These are phyloP conservation scores for Paraconiothyrium brasiliense DNA, from an alignment of 2,329 filamentous ascomycete genomes.

Conservation along the genomic window DNA sequence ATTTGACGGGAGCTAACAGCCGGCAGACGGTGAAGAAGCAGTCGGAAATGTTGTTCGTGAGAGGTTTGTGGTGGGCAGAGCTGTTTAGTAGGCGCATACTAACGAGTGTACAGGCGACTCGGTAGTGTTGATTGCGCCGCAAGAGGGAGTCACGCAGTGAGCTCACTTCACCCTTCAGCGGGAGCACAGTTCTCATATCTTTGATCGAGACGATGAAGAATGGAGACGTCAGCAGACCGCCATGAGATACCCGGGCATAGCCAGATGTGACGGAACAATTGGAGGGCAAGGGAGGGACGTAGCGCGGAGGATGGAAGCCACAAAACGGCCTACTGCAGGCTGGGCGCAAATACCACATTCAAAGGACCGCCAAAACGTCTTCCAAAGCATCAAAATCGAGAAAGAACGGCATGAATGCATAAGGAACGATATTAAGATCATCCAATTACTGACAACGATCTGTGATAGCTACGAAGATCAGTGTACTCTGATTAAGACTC, in stretches of 20 bases:
- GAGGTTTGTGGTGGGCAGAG: constrained; percentile 67
- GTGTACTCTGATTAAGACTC: neutral
- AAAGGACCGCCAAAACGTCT: neutral
- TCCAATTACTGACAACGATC: neutral
- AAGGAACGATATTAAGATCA: neutral
- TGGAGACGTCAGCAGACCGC: constrained; percentile 11
- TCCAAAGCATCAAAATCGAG: neutral
- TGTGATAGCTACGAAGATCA: too few relatives aligned
- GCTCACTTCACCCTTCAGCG: constrained; percentile 17
- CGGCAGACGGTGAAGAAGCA: constrained; percentile 90
- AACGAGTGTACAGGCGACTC: constrained; percentile 55
- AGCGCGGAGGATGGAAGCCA: neutral
- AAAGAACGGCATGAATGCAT: neutral
- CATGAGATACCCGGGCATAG: constrained; percentile 35
- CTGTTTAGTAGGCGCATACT: neutral
- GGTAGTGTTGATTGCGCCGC: constrained; percentile 59
- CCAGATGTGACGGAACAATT: neutral
- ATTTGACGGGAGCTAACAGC: constrained; percentile 5
- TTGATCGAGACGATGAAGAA: constrained; percentile 12
- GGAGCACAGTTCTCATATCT: constrained; percentile 16
- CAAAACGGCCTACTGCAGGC: neutral
- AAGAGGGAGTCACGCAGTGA: constrained; percentile 42
- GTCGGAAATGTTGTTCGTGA: constrained; percentile 97
- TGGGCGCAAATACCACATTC: neutral
- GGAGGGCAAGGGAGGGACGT: neutral